A percentile compares a stretch with the other conserved stretches of the same genome.
These are phyloP conservation scores for Solanum hybrid DNA, from an alignment of 305 asterid species.

Conservation along the genomic window DNA sequence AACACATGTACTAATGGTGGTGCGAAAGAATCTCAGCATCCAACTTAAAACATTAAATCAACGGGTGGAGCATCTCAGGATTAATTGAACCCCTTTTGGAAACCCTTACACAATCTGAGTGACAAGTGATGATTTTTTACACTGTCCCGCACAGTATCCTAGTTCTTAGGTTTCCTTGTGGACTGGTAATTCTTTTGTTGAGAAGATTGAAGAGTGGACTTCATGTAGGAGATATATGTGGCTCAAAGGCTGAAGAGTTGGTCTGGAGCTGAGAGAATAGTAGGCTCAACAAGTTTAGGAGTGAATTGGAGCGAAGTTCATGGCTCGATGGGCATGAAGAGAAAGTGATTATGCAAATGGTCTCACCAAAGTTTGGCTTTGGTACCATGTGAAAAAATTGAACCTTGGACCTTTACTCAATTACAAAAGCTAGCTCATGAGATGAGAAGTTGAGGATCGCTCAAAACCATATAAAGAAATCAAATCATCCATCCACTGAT, in stretches of 20 bases:
- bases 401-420: not conserved
- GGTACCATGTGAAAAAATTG: not conserved
- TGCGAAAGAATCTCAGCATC: not conserved
- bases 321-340: not conserved
- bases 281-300: not conserved
- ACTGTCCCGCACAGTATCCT: not conserved
- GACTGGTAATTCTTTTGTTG: not conserved
- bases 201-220: not conserved
- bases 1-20: not conserved
- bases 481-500: not conserved
- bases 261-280: not conserved
- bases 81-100: not conserved
- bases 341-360: not conserved
- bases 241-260: not conserved
- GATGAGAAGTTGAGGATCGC: not conserved
- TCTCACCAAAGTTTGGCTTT: not conserved
- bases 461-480: not conserved
- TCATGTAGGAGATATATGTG: not conserved
- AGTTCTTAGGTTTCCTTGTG: not conserved
- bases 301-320: not conserved
- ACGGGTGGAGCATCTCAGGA: not conserved
- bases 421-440: not conserved
- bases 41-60: not conserved
- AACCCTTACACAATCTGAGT: not conserved
- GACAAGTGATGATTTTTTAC: not conserved